Percentiles rank a stretch among this genome's conserved stretches.
Conservation (phyloP, 768 basidiomycete species). For the Lactarius evosmus region DNA sequence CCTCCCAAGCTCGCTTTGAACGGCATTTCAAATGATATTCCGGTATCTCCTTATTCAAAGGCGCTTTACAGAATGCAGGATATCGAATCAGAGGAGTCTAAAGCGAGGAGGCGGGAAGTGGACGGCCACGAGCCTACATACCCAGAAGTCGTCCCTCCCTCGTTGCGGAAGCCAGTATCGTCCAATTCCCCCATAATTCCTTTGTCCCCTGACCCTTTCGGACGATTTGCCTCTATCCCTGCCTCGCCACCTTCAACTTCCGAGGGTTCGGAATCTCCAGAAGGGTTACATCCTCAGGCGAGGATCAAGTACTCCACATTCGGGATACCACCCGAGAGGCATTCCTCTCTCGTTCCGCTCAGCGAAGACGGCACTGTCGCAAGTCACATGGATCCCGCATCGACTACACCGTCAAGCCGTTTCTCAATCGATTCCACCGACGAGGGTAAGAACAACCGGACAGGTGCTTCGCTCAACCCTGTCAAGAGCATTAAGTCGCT, state of each 20-base stretch:
- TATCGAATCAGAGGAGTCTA: constrained; percentile 41
- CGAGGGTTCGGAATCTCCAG: constrained; percentile 8
- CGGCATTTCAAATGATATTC: constrained; percentile 61
- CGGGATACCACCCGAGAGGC: constrained; percentile 14
- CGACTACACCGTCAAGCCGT: constrained; percentile 40
- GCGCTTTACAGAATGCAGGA: constrained; percentile 40
- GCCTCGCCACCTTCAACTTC: constrained; percentile 10
- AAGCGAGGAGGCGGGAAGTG: constrained; percentile 43
- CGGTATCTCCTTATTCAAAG: constrained; percentile 40
- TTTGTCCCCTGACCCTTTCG: constrained; percentile 81
- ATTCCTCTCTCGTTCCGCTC: neutral
- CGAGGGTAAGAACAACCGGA: constrained; percentile 32
- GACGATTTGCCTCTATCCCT: constrained; percentile 55
- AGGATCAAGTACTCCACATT: constrained; percentile 13
- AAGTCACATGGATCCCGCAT: constrained; percentile 15
- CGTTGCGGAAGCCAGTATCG: constrained; percentile 30
- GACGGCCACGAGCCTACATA: constrained; percentile 52
- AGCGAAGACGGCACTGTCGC: constrained; percentile 4
- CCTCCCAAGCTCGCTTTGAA: constrained; percentile 66
- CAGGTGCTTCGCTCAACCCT: constrained; percentile 58
- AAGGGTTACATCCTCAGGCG: neutral
- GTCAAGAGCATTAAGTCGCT: constrained; percentile 72
- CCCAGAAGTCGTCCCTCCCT: constrained; percentile 38
- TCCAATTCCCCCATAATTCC: constrained; percentile 66
- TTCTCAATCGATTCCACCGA: constrained; percentile 74